phyloP scores from a whole-genome alignment of 176 grass and related monocot species.

The Oryza glumipatula region DNA sequence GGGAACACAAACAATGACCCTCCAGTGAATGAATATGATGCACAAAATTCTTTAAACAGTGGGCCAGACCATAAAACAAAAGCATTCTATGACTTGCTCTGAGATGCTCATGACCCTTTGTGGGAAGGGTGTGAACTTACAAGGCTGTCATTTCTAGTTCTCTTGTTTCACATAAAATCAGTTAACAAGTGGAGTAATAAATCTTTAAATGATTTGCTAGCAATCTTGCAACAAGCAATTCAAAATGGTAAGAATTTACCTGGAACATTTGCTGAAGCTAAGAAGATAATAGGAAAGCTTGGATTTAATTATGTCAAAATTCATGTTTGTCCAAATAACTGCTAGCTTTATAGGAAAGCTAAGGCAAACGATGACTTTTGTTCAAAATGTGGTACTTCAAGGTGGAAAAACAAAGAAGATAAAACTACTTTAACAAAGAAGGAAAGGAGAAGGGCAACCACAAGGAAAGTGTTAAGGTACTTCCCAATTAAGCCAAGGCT shows the following conservation, averaged over 20 bases:
- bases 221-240: neutral
- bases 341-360: neutral
- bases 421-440: neutral
- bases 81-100: neutral
- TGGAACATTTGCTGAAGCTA: neutral
- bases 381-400: neutral
- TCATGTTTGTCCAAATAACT: neutral
- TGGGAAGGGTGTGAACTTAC: no score
- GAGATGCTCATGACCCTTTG: neutral
- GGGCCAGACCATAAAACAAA: neutral
- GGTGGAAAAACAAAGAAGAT: neutral
- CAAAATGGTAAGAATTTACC: neutral
- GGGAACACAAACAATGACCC: no score
- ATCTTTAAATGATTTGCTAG: neutral
- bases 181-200: constrained; percentile 18
- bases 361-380: neutral
- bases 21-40: no score
- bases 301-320: neutral
- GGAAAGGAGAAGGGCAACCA: neutral
- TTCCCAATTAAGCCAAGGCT: neutral
- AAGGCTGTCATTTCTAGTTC: neutral
- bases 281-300: neutral
- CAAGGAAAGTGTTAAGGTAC: neutral
- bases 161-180: neutral
- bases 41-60: no score